phyloP scores from a whole-genome alignment of 129 eudicot genomes.

The Silybum marianum region DNA sequence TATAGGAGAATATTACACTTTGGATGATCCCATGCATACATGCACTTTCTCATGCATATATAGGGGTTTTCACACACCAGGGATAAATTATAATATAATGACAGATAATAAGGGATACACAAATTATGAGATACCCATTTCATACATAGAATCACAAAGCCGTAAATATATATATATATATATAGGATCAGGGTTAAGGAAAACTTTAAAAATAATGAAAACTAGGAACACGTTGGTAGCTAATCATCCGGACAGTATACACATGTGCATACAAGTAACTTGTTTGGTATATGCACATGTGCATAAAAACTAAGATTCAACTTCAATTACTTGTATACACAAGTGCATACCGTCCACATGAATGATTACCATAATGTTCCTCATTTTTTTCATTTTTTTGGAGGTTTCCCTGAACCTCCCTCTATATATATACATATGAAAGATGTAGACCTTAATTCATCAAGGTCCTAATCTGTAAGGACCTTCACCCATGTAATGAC shows the following conservation, averaged over 20 bases:
- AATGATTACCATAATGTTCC: too few relatives aligned
- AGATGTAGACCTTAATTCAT: constrained; percentile 4
- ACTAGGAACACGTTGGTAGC: too few relatives aligned
- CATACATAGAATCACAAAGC: background rate
- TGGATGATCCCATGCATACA: constrained; percentile 12
- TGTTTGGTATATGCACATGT: too few relatives aligned
- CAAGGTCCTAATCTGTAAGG: constrained; percentile 84
- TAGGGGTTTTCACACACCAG: constrained; percentile 19
- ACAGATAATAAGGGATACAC: background rate
- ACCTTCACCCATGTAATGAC: constrained; percentile 85
- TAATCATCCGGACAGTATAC: too few relatives aligned
- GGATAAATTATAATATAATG: background rate
- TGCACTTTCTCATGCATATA: constrained; percentile 2
- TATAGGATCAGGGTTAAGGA: too few relatives aligned
- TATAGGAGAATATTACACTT: constrained; percentile 6
- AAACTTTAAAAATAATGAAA: too few relatives aligned
- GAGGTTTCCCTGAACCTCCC: too few relatives aligned
- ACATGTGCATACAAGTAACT: too few relatives aligned
- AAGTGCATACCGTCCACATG: too few relatives aligned
- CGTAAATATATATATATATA: background rate
- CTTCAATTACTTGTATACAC: too few relatives aligned
- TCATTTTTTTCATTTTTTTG: too few relatives aligned
- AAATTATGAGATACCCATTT: constrained; percentile 18
- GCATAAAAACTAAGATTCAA: too few relatives aligned
- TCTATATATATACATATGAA: background rate